Evolutionary conservation across 495 filamentous ascomycete species (phyloP), one percentile per base, ranked within the genome.

Genomic region (Penicillium daleae): DNA sequence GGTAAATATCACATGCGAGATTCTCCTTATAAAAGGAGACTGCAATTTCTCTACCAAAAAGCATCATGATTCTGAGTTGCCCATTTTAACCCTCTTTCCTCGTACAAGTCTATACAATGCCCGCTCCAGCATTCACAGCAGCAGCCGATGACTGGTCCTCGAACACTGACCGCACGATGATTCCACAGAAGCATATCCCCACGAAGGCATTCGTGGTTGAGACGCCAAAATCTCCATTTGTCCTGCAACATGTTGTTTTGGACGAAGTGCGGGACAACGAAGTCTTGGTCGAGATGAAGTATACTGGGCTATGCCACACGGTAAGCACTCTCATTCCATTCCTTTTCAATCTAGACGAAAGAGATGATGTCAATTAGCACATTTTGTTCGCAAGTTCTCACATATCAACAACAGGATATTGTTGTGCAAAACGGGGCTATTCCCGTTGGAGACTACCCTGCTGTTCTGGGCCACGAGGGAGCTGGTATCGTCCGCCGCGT

Each of bases 401-500:
- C 24, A 2, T 8, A 9, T 40, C 5, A 9, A 1, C 13, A 7
- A 0, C 55, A 76, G 73, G 73, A 76, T 44, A 60, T 75, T 57
- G 72, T 80, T 53, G 59, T 82, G 35, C 73, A 78, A 68, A 24
- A 67, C 21, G 62, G 80, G 57, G 56, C 17, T 52, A 60, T 75
- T 60, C 60, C 78, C 52, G 39, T 81, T 33, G 71, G 69, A 24
- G 52, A 66, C 4, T 76, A 61, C 39, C 79, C 79, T 3, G 73
- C 70, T 13, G 78, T 80, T 7, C 76, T 85, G 19, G 83, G 84
- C 15, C 84, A 86, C 60, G 84, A 86, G 70, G 83, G 83, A 26
- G 75, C 77, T 2, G 84, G 83, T 7, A 62, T 81, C 26, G 73
- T 87, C 21, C 68, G 78, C 29, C 66, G 68, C 13, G 26, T 81